Evolutionary conservation across 495 filamentous ascomycete species (phyloP), one percentile per base, ranked within the genome.

Genomic region (Rostrohypoxylon terebratum): DNA sequence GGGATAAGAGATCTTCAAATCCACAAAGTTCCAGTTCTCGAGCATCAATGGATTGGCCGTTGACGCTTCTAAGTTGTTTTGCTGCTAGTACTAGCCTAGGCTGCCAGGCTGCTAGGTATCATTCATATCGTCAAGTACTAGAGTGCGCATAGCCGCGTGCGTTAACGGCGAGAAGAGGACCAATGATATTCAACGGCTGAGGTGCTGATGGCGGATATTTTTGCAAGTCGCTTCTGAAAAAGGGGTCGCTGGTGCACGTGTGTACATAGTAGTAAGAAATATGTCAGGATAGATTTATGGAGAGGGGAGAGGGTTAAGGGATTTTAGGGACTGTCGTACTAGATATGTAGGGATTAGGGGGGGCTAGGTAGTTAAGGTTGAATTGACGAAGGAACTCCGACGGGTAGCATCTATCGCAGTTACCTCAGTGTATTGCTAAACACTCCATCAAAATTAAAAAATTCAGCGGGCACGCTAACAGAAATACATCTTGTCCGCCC

Each of bases 1-100:
- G n/a, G 14, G 38, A 28, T 5, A 28, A 42, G 11, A 42, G 69
- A 72, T 72, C 69, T 72, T 68, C 51, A 38, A 47, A 54, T 60
- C 33, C 53, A 53, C n/a, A 45, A 36, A 67, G 53, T 72, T 28
- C 28, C 55, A 62, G 48, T 57, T 63, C 33, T 40, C 20, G 9
- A 33, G 21, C 11, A n/a, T 36, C 33, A 16, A 21, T 34, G 50
- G 59, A 45, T 61, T 68, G 18, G 55, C 23, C 28, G 65, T 34
- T 62, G 63, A 57, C 47, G 61, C 6, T 28, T 66, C n/a, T n/a
- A n/a, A n/a, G n/a, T 66, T 66, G 55, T 58, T 10, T 40, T 53
- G 53, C 33, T 59, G 28, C 59, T 68, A 63, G n/a, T n/a, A n/a
- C n/a, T n/a, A n/a, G n/a, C n/a, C n/a, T n/a, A n/a, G n/a, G n/a